Conservation (phyloP, 106 monocot genomes). For the Acorus gramineus region DNA sequence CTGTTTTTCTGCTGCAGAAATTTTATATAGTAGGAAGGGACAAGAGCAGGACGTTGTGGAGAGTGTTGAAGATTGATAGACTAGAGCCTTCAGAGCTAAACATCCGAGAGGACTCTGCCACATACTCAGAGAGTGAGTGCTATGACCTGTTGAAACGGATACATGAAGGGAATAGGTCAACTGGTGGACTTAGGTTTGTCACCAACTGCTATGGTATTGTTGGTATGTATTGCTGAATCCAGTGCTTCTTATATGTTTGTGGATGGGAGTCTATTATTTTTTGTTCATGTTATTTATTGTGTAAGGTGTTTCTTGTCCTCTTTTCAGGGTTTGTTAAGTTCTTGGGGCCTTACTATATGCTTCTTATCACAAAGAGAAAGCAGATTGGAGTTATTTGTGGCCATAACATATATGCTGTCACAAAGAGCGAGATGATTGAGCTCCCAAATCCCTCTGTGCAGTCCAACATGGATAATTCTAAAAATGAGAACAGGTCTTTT, state of each 20-base stretch:
- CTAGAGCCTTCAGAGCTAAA: slow-evolving; percentile 58
- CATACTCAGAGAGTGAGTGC: slow-evolving; percentile 46
- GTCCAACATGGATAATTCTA: slow-evolving; percentile 39
- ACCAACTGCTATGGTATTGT: slow-evolving; percentile 90
- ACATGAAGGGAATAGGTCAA: slow-evolving; percentile 59
- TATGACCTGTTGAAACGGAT: slow-evolving; percentile 53
- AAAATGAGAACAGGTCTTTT: slow-evolving; percentile 76
- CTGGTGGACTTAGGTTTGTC: slow-evolving; percentile 79
- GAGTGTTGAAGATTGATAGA: slow-evolving; percentile 67
- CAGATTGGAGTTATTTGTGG: slow-evolving; percentile 76
- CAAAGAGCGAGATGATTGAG: slow-evolving; percentile 59
- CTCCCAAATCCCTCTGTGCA: slow-evolving; percentile 37
- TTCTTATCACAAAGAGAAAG: slow-evolving; percentile 72
- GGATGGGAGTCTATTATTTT: too few relatives aligned
- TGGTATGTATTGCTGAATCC: slow-evolving; percentile 31
- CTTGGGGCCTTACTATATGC: slow-evolving; percentile 85
- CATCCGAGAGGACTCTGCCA: slow-evolving; percentile 56
- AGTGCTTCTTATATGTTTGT: too few relatives aligned
- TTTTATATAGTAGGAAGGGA: slow-evolving; percentile 92
- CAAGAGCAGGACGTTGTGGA: slow-evolving; percentile 50
- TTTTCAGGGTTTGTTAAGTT: slow-evolving; percentile 88
- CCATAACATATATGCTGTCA: slow-evolving; percentile 56
- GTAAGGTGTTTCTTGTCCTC: too few relatives aligned
- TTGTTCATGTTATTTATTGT: too few relatives aligned
- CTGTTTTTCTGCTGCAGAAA: slow-evolving; percentile 32